Conservation (phyloP, 2,329 filamentous ascomycete species). For the Talaromyces islandicus region DNA sequence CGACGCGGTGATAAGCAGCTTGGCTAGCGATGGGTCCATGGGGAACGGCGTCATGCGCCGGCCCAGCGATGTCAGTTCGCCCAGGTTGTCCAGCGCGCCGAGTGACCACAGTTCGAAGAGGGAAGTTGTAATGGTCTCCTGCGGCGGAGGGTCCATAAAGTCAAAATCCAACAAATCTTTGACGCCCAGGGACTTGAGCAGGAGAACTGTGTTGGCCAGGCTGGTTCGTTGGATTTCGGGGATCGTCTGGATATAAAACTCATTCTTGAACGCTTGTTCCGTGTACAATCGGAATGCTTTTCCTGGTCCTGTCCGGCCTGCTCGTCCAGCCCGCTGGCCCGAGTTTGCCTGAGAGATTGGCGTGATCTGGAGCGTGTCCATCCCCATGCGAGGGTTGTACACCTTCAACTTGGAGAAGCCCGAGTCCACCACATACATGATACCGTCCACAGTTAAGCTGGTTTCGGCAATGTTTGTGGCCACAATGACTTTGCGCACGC, state of each 20-base stretch:
- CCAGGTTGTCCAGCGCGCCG: conserved; percentile 87
- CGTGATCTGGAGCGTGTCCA: conserved; percentile 97
- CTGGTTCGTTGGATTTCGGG: conserved; percentile 97
- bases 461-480: conserved; percentile 99
- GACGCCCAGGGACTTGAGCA: conserved; percentile 90
- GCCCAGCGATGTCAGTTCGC: conserved; percentile 81
- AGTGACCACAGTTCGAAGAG: conserved; percentile 97
- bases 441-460: conserved; percentile 94
- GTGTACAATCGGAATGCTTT: conserved; percentile 94
- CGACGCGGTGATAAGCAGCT: conserved; percentile 86
- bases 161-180: conserved; percentile 94
- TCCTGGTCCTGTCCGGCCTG: conserved; percentile 88
- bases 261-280: conserved; percentile 89
- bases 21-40: conserved; percentile 94
- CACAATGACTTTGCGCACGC: conserved; percentile 94
- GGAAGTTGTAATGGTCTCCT: conserved; percentile 95
- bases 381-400: conserved; percentile 97
- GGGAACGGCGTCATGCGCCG: conserved; percentile 94
- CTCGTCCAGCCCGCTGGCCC: conserved; percentile 85
- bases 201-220: conserved; percentile 85
- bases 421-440: conserved; percentile 97
- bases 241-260: conserved; percentile 94
- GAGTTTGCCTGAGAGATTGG: conserved; percentile 96
- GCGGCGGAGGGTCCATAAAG: conserved; percentile 97
- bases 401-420: conserved; percentile 98